These are phyloP conservation scores for Globisporangium cederbergense DNA, from an alignment of 352 stramenopile species.

Conservation along the genomic window DNA sequence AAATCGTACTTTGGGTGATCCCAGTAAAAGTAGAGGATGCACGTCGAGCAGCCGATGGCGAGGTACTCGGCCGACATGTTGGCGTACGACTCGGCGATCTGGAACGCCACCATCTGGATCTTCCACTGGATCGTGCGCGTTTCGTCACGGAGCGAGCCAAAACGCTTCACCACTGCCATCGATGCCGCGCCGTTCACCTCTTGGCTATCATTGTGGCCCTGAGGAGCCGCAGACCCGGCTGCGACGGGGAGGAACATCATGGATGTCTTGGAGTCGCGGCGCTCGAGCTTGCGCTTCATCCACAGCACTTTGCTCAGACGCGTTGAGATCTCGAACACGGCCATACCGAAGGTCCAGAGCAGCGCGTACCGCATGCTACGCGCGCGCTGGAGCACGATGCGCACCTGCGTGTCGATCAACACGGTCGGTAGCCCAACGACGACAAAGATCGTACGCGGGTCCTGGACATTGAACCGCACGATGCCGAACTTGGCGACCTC, in stretches of 20 bases:
- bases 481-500: conserved; percentile 28
- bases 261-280: not conserved
- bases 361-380: conserved; percentile 24
- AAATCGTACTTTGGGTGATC: conserved; percentile 29
- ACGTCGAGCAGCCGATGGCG: conserved; percentile 41
- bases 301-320: conserved; percentile 23
- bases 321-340: conserved; percentile 28
- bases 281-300: conserved; percentile 8
- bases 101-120: conserved; percentile 24
- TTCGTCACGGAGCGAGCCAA: not conserved
- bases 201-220: not conserved
- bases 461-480: conserved; percentile 25
- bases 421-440: conserved; percentile 34
- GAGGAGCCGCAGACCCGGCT: not conserved
- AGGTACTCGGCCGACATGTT: conserved; percentile 59
- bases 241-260: not conserved
- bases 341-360: conserved; percentile 26
- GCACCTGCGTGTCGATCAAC: conserved; percentile 43
- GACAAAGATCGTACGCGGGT: conserved; percentile 38
- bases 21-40: conserved; percentile 35
- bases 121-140: not conserved
- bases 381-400: conserved; percentile 31
- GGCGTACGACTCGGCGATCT: conserved; percentile 38
- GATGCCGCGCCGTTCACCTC: not conserved
- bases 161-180: not conserved